These are phyloP conservation scores for Synchytrium microbalum DNA, from an alignment of 371 early-diverging fungal species.

Conservation along the genomic window DNA sequence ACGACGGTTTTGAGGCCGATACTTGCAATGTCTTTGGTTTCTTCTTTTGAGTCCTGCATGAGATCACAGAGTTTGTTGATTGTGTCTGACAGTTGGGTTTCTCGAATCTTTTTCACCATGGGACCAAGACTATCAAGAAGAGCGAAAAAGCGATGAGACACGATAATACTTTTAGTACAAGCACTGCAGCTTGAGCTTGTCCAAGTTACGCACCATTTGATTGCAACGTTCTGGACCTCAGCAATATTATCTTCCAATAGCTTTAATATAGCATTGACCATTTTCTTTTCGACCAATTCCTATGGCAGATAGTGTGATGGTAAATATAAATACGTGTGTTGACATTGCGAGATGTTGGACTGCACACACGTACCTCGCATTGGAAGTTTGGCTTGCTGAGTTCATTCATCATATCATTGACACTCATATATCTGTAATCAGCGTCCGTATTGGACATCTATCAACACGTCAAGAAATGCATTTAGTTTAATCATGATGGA, in stretches of 20 bases:
- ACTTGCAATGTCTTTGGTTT: slow-evolving; percentile 66
- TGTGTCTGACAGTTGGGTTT: slow-evolving; percentile 56
- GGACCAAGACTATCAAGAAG: slow-evolving; percentile 56
- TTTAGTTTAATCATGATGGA: neutral
- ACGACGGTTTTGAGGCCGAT: slow-evolving; percentile 79
- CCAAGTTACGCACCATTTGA: slow-evolving; percentile 67
- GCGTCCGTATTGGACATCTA: slow-evolving; percentile 50
- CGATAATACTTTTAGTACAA: too few relatives aligned
- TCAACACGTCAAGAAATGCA: neutral
- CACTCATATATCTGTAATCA: slow-evolving; percentile 92
- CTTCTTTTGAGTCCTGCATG: slow-evolving; percentile 22
- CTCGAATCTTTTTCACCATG: slow-evolving; percentile 62
- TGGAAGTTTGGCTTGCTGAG: slow-evolving; percentile 41
- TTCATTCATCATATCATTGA: slow-evolving; percentile 73
- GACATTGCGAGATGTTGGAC: neutral
- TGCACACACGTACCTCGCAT: slow-evolving; percentile 3
- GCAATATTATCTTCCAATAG: slow-evolving; percentile 78
- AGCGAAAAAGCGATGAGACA: neutral
- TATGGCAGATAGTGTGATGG: slow-evolving; percentile 49
- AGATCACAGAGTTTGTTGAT: slow-evolving; percentile 54
- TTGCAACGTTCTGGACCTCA: slow-evolving; percentile 88
- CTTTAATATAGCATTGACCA: slow-evolving; percentile 56
- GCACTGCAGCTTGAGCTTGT: neutral
- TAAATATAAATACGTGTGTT: neutral
- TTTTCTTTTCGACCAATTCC: slow-evolving; percentile 52